Percentiles rank a stretch among this genome's conserved stretches.
Evolutionary conservation across 176 grass and related monocot species (phyloP).

Genomic region (Puccinellia tenuiflora): DNA sequence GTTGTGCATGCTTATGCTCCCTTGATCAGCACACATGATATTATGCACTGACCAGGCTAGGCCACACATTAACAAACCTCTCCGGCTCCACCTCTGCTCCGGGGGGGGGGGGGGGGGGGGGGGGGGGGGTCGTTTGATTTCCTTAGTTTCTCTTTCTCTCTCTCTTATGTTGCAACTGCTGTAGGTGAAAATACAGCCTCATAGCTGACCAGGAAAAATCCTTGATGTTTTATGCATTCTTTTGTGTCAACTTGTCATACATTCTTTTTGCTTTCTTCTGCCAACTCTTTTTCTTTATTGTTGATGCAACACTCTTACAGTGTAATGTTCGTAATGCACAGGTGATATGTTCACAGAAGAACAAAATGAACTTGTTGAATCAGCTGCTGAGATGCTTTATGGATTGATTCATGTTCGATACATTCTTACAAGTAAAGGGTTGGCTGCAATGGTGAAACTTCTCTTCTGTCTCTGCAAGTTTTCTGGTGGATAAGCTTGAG

Average conservation of each 20-base stretch:
- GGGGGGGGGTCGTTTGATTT: too few species aligned
- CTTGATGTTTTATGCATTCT: not conserved
- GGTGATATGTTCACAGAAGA: slow-evolving; percentile 88
- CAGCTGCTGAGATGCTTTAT: slow-evolving; percentile 91
- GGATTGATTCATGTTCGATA: slow-evolving; percentile 85
- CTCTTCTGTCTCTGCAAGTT: not conserved
- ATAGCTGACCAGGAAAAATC: not conserved
- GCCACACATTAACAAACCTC: not conserved
- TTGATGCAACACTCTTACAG: not conserved
- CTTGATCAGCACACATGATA: not conserved
- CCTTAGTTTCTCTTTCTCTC: not conserved
- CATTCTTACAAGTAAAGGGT: slow-evolving; percentile 72
- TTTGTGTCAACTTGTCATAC: not conserved
- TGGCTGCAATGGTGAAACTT: slow-evolving; percentile 63
- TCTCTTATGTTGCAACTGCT: not conserved
- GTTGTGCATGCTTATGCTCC: not conserved
- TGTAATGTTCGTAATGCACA: slow-evolving; percentile 17
- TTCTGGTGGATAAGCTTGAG: not conserved
- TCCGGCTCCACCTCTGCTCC: not conserved
- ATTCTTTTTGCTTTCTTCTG: not conserved
- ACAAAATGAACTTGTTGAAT: slow-evolving; percentile 90
- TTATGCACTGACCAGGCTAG: not conserved
- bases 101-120: too few species aligned
- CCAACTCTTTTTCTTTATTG: not conserved
- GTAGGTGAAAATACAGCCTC: not conserved